These are phyloP conservation scores for Cytospora piceicola DNA, from an alignment of 2,329 filamentous ascomycete species.

Conservation along the genomic window DNA sequence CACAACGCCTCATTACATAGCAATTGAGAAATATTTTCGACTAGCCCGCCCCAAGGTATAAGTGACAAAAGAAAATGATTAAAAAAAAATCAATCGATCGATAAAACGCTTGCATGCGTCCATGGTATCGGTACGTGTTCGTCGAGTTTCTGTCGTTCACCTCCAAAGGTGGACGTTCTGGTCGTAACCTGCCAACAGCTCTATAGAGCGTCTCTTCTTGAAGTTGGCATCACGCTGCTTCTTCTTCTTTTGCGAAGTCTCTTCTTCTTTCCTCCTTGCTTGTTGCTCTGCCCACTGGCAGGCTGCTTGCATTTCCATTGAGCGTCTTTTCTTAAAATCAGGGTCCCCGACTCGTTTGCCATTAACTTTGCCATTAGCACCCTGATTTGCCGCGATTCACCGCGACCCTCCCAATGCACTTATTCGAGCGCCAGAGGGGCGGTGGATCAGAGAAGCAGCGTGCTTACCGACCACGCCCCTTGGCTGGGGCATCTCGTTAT, in stretches of 20 bases:
- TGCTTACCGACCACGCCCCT: conserved; percentile 59
- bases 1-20: conserved; percentile 30
- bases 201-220: conserved; percentile 29
- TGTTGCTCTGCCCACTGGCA: conserved; percentile 27
- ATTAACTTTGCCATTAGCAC: conserved; percentile 12
- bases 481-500: conserved; percentile 56
- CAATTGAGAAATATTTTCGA: conserved; percentile 17
- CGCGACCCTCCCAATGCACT: conserved; percentile 63
- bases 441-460: conserved; percentile 60
- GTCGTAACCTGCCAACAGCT: conserved; percentile 29
- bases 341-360: conserved; percentile 24
- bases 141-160: conserved; percentile 19
- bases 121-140: conserved; percentile 13
- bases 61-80: conserved; percentile 9
- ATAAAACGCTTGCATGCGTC: conserved; percentile 4
- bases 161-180: conserved; percentile 29
- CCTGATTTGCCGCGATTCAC: conserved; percentile 38
- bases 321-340: conserved; percentile 31
- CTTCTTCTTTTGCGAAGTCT: conserved; percentile 14
- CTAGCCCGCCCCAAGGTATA: conserved; percentile 25
- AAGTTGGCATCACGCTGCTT: conserved; percentile 28
- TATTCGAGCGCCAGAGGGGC: conserved; percentile 66
- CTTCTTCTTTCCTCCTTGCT: conserved; percentile 20
- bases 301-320: conserved; percentile 28
- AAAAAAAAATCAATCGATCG: conserved; percentile 1